Percentiles rank a stretch among this genome's conserved stretches.
phyloP scores from a whole-genome alignment of 2,329 filamentous ascomycete species.

The Nemania sp. region DNA sequence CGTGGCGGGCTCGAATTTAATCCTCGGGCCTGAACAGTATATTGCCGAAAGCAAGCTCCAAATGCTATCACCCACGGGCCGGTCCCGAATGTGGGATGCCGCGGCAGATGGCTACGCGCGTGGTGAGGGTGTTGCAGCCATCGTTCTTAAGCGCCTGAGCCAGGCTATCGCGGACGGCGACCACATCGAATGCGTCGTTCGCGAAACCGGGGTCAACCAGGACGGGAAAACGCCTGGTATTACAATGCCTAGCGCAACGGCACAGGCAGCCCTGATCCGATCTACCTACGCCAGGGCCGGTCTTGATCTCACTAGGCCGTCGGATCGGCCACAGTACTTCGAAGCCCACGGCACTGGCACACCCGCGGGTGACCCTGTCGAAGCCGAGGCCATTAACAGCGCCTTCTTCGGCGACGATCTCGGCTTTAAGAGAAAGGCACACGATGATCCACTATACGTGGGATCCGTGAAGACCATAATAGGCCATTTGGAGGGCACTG shows the following conservation, averaged over 20 bases:
- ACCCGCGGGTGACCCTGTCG: conserved; percentile 42
- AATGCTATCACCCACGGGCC: conserved; percentile 14
- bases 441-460: conserved; percentile 11
- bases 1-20: neutral
- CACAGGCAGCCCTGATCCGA: conserved; percentile 42
- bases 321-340: conserved; percentile 40
- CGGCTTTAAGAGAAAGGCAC: too few relatives aligned
- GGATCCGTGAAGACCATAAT: conserved; percentile 36
- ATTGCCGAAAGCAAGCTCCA: conserved; percentile 5
- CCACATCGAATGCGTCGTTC: conserved; percentile 47
- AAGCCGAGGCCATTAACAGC: conserved; percentile 41
- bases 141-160: conserved; percentile 49
- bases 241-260: conserved; percentile 36
- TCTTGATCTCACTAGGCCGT: conserved; percentile 24
- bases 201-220: neutral
- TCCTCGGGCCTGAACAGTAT: conserved; percentile 3
- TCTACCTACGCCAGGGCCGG: conserved; percentile 37
- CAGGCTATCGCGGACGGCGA: conserved; percentile 49
- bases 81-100: conserved; percentile 22
- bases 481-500: conserved; percentile 36
- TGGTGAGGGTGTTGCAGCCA: conserved; percentile 49
- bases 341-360: conserved; percentile 44
- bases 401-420: conserved; percentile 31
- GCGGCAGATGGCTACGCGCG: conserved; percentile 44
- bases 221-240: conserved; percentile 45